phyloP scores from a whole-genome alignment of 169 alveolate genomes.

The Plasmodium knowlesi region DNA sequence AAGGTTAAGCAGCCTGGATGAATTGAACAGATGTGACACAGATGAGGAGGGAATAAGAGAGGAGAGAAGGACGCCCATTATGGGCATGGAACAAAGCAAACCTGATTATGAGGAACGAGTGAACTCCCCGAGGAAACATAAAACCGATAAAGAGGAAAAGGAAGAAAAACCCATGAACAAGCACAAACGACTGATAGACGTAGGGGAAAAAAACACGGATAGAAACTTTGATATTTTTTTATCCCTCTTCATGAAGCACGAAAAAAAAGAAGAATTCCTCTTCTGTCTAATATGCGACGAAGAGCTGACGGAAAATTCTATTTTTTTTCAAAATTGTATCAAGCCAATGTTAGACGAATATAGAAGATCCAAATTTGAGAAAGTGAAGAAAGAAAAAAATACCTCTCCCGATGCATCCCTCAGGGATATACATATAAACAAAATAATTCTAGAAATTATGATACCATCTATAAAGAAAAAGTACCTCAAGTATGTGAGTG shows the following conservation, averaged over 20 bases:
- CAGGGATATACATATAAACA: constrained; percentile 14
- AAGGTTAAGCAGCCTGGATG: neutral
- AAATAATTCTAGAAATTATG: constrained; percentile 55
- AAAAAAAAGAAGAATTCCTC: constrained; percentile 25
- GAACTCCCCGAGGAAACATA: neutral
- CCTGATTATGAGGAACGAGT: neutral
- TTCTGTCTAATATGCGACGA: constrained; percentile 48
- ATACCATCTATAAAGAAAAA: constrained; percentile 57
- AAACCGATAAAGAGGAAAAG: neutral
- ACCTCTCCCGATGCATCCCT: neutral
- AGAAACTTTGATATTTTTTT: constrained; percentile 56
- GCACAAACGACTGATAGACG: constrained; percentile 28
- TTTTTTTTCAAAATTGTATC: constrained; percentile 34
- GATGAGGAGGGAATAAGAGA: neutral
- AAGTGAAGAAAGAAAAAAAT: constrained; percentile 22
- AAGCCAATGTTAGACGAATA: constrained; percentile 66
- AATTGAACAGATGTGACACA: neutral
- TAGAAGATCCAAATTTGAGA: constrained; percentile 43
- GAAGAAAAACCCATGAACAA: neutral
- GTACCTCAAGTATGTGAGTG: constrained; percentile 30
- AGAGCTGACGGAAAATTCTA: constrained; percentile 39
- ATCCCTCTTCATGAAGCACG: constrained; percentile 57
- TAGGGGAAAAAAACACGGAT: constrained; percentile 15
- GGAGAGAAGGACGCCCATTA: neutral
- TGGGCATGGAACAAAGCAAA: neutral